phyloP scores from a whole-genome alignment of 164 flowering plant species.

The Umbellularia californica region DNA sequence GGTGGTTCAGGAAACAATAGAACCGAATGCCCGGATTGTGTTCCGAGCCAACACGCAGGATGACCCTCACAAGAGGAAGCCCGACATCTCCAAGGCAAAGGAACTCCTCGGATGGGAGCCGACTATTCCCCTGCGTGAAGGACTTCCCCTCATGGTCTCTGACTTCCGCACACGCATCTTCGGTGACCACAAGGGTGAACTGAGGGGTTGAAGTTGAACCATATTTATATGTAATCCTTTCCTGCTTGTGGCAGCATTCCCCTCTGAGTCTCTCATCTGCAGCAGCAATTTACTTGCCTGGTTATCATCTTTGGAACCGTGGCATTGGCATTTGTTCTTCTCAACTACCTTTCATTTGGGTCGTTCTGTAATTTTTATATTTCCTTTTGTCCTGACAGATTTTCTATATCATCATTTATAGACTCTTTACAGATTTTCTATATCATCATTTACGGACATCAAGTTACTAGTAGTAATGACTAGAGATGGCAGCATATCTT shows the following conservation, averaged over 20 bases:
- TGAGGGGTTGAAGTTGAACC: slow-evolving; percentile 4
- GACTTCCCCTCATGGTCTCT: slow-evolving; percentile 84
- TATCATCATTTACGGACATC: too few relatives aligned
- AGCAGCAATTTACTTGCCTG: neutral
- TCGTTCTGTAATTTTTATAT: neutral
- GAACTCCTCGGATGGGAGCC: slow-evolving; percentile 91
- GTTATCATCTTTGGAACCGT: neutral
- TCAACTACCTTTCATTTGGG: neutral
- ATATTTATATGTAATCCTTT: neutral
- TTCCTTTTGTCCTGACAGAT: neutral
- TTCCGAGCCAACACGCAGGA: slow-evolving; percentile 89
- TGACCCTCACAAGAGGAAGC: slow-evolving; percentile 98
- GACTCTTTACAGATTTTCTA: too few relatives aligned
- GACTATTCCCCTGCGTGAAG: slow-evolving; percentile 62
- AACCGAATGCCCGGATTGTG: slow-evolving; percentile 81
- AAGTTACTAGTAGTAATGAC: neutral
- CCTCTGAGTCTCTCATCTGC: too few relatives aligned
- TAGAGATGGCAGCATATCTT: neutral
- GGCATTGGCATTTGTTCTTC: neutral
- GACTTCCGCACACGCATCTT: slow-evolving; percentile 85
- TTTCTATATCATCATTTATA: neutral
- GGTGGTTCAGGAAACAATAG: slow-evolving; percentile 94
- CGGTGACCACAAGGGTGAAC: slow-evolving; percentile 62
- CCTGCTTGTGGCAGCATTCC: neutral
- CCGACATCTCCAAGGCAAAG: slow-evolving; percentile 85